These are phyloP conservation scores for Colletotrichum higginsianum DNA, from an alignment of 2,329 filamentous ascomycete genomes.

Conservation along the genomic window DNA sequence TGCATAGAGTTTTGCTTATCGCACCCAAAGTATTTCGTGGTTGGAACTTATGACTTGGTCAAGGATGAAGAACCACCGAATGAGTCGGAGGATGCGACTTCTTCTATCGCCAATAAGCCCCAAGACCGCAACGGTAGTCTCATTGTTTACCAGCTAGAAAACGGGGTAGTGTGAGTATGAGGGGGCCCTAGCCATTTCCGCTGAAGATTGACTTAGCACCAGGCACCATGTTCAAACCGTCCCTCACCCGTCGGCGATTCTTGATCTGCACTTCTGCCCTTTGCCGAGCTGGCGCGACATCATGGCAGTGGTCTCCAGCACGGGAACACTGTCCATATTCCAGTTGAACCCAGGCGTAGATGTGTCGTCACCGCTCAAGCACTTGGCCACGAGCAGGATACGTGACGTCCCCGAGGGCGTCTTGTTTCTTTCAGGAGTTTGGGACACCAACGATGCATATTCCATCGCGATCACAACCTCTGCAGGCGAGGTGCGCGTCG, in stretches of 20 bases:
- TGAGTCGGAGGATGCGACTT: neutral
- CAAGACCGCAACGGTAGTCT: slow-evolving; percentile 83
- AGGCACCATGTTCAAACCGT: slow-evolving; percentile 73
- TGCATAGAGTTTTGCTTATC: slow-evolving; percentile 82
- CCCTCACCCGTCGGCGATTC: slow-evolving; percentile 78
- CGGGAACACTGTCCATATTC: slow-evolving; percentile 78
- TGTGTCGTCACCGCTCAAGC: slow-evolving; percentile 53
- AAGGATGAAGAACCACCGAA: slow-evolving; percentile 52
- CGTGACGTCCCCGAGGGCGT: slow-evolving; percentile 68
- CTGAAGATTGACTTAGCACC: neutral
- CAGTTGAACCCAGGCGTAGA: slow-evolving; percentile 59
- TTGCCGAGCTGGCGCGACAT: slow-evolving; percentile 61
- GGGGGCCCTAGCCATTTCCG: neutral
- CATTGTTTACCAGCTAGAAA: slow-evolving; percentile 73
- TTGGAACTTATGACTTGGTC: slow-evolving; percentile 88
- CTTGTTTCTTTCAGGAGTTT: slow-evolving; percentile 81
- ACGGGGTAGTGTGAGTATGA: slow-evolving; percentile 68
- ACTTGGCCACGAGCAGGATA: slow-evolving; percentile 62
- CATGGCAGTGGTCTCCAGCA: slow-evolving; percentile 84
- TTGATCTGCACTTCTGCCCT: slow-evolving; percentile 88
- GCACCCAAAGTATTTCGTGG: slow-evolving; percentile 76
- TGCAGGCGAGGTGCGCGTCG: slow-evolving; percentile 72
- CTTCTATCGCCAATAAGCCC: slow-evolving; percentile 51
- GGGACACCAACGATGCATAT: slow-evolving; percentile 72
- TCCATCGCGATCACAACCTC: slow-evolving; percentile 81